These are phyloP conservation scores for Kodamaea jinghongensis DNA, from an alignment of 805 yeast species.

Conservation along the genomic window DNA sequence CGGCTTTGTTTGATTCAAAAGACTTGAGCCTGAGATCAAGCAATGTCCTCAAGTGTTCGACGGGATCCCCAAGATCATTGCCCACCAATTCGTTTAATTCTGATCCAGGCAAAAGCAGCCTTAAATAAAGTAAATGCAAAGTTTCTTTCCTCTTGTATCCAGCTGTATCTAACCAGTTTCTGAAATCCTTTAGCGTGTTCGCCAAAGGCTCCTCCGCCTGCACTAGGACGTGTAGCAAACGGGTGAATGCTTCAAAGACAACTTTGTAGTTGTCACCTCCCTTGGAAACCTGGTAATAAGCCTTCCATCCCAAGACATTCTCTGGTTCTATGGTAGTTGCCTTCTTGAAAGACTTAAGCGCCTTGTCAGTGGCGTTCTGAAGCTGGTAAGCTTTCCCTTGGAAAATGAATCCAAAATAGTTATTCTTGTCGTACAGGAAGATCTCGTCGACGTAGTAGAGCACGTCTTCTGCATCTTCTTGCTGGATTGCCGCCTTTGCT, in stretches of 20 bases:
- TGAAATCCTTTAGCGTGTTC: slow-evolving; percentile 49
- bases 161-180: slow-evolving; percentile 41
- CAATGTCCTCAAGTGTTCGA: slow-evolving; percentile 43
- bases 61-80: slow-evolving; percentile 42
- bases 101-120: slow-evolving; percentile 54
- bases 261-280: slow-evolving; percentile 33
- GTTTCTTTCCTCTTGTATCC: slow-evolving; percentile 25
- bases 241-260: slow-evolving; percentile 49
- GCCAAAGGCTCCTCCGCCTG: slow-evolving; percentile 44
- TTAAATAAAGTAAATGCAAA: slow-evolving; percentile 47
- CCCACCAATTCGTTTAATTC: slow-evolving; percentile 53
- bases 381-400: slow-evolving; percentile 67
- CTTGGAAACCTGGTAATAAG: slow-evolving; percentile 52
- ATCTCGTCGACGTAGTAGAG: slow-evolving; percentile 54
- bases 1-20: slow-evolving; percentile 44
- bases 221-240: slow-evolving; percentile 40
- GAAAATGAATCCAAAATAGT: slow-evolving; percentile 67
- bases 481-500: slow-evolving; percentile 48
- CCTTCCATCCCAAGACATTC: slow-evolving; percentile 77
- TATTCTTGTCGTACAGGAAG: slow-evolving; percentile 51
- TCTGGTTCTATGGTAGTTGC: slow-evolving; percentile 53
- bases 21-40: slow-evolving; percentile 37
- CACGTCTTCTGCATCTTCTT: slow-evolving; percentile 61
- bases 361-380: slow-evolving; percentile 34
- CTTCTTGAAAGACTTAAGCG: slow-evolving; percentile 41